Base-by-base conservation (phyloP, 116 monocot species). In the Iris pallida region DNA sequence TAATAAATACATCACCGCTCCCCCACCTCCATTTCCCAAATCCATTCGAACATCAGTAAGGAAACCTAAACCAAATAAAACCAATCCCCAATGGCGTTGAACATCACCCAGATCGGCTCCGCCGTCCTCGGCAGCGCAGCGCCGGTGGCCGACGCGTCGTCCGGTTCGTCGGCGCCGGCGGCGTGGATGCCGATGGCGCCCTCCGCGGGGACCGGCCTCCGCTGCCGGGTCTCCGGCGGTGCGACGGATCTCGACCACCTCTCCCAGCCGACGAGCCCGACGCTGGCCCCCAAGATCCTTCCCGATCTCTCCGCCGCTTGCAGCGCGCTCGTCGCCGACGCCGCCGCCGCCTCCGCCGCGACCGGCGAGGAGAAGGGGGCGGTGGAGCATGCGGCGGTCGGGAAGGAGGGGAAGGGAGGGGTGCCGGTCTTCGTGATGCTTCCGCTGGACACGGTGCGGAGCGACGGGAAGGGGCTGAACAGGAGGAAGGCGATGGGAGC, bases 371-470 rank as follows among this genome's bases (percentile, higher is more conserved):
- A 57, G 10, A 70, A 11, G 41, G 53, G 47, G 53, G 74, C 61
- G 66, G 13, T 9, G 56, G 67, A 78, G 57, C 15, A 79, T 42
- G 53, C 14, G 40, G 1, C 64, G 18, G 42, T 40, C 0, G 63
- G 16, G 14, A 59, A 7, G 46, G 53, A n/a, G 52, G 59, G 9
- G 7, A 57, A 43, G 53, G 68, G 43, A 4, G 95, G 95, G 5
- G 95, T 95, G 53, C 91, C 91, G 71, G 95, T 95, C 19, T 95
- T 71, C 71, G 95, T 95, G 69, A 95, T 95, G 95, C 83, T 95
- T 18, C 95, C 95, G 52, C 74, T 91, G 63, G 91, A 91, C 62
- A 84, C 95, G 55, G 88, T 91, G 68, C 63, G 60, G 73, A 19
- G 4, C 53, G 64, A 72, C 5, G 80, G 75, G 0, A 86, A 82